These are phyloP conservation scores for Ogataea populi-albae DNA, from an alignment of 805 yeast species.

Conservation along the genomic window DNA sequence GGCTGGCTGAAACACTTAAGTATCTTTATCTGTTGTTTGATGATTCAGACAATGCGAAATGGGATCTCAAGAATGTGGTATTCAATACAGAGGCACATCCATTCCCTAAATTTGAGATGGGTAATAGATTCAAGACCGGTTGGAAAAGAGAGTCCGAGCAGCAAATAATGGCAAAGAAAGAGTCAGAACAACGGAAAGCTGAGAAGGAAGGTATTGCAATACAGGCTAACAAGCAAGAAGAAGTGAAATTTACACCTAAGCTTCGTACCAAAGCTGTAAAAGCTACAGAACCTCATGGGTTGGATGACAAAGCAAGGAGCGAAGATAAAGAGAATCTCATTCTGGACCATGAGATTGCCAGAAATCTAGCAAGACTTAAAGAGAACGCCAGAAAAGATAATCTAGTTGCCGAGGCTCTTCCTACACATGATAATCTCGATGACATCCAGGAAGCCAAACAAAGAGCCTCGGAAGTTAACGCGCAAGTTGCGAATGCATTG, in stretches of 20 bases:
- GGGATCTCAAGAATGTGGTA: conserved; percentile 67
- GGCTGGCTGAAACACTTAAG: conserved; percentile 92
- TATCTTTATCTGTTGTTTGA: conserved; percentile 79
- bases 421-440: neutral
- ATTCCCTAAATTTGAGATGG: conserved; percentile 66
- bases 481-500: conserved; percentile 23
- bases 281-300: neutral
- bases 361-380: conserved; percentile 1
- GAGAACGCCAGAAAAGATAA: conserved; percentile 1
- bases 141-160: conserved; percentile 43
- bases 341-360: neutral
- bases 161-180: neutral
- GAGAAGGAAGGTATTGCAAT: neutral
- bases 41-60: conserved; percentile 50
- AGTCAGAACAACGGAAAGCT: neutral
- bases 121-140: conserved; percentile 54
- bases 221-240: neutral
- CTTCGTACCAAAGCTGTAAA: neutral
- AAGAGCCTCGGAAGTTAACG: conserved; percentile 18
- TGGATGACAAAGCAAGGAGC: neutral
- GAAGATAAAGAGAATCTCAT: neutral
- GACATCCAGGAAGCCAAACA: conserved; percentile 14
- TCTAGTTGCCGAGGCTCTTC: neutral
- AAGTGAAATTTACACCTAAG: too few species aligned
- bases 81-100: conserved; percentile 96